phyloP scores from a whole-genome alignment of 352 stramenopile species.

The Phytophthora fragariae region DNA sequence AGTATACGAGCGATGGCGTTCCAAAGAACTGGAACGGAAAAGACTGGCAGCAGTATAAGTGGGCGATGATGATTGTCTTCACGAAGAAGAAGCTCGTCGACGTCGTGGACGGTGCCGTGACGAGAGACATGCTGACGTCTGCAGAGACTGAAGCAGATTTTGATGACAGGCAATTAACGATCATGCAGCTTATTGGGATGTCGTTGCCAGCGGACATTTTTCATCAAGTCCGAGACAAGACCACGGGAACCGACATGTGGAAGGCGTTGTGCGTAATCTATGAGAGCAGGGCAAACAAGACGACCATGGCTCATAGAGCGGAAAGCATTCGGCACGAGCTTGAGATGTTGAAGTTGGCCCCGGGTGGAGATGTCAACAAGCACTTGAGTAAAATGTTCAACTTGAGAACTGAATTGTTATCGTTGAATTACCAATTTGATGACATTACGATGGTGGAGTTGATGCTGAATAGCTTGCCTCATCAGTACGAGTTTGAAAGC shows the following conservation, averaged over 20 bases:
- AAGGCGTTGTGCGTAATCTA: too few relatives aligned
- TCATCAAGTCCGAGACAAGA: too few relatives aligned
- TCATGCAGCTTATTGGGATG: neutral
- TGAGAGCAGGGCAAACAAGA: too few relatives aligned
- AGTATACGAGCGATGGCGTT: neutral
- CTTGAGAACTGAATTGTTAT: conserved; percentile 16
- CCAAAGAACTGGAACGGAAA: neutral
- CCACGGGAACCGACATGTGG: too few relatives aligned
- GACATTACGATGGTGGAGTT: conserved; percentile 5
- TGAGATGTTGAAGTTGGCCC: conserved; percentile 1
- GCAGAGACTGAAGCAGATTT: neutral
- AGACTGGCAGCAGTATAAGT: neutral
- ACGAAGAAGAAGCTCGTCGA: neutral
- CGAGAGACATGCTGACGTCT: neutral
- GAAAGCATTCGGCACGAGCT: conserved; percentile 9
- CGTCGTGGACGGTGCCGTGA: neutral
- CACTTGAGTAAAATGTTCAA: conserved; percentile 29
- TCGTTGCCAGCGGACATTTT: too few relatives aligned
- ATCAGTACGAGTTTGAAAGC: conserved; percentile 18
- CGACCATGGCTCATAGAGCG: neutral
- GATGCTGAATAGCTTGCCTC: conserved; percentile 6
- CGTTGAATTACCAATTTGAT: neutral
- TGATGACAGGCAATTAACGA: neutral
- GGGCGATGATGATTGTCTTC: neutral
- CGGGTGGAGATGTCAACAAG: conserved; percentile 14